These are phyloP conservation scores for Beauveria rudraprayagi DNA, from an alignment of 2,329 filamentous ascomycete species.

Conservation along the genomic window DNA sequence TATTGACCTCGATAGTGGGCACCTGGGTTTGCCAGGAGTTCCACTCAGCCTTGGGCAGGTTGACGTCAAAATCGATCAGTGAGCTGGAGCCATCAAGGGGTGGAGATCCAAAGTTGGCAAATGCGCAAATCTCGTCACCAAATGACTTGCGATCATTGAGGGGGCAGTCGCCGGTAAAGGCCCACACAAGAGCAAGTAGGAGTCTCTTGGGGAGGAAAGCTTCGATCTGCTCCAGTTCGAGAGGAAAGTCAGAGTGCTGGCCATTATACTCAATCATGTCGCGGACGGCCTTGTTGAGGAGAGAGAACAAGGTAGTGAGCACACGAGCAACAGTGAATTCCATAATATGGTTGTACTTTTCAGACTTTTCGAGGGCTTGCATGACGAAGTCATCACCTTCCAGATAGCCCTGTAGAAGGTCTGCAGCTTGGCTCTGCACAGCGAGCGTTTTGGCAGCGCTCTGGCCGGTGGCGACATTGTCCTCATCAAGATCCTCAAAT, in stretches of 20 bases:
- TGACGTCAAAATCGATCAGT: slow-evolving; percentile 92
- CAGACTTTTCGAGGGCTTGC: slow-evolving; percentile 67
- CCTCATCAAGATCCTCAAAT: slow-evolving; percentile 94
- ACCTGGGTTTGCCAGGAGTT: slow-evolving; percentile 90
- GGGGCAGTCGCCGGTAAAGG: slow-evolving; percentile 89
- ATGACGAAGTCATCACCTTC: slow-evolving; percentile 73
- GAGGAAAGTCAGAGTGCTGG: slow-evolving; percentile 86
- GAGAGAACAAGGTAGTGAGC: slow-evolving; percentile 85
- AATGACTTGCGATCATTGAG: slow-evolving; percentile 80
- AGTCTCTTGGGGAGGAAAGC: slow-evolving; percentile 89
- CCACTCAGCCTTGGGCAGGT: slow-evolving; percentile 83
- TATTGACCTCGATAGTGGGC: slow-evolving; percentile 91
- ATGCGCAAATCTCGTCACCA: slow-evolving; percentile 72
- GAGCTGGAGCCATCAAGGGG: slow-evolving; percentile 69
- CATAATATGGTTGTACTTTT: slow-evolving; percentile 91
- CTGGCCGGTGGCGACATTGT: slow-evolving; percentile 68
- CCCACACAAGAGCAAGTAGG: slow-evolving; percentile 87
- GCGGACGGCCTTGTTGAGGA: slow-evolving; percentile 88
- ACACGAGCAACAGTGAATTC: slow-evolving; percentile 89
- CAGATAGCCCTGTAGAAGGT: slow-evolving; percentile 67
- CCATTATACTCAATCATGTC: slow-evolving; percentile 93
- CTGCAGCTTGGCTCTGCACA: slow-evolving; percentile 71
- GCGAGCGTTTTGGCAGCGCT: slow-evolving; percentile 70
- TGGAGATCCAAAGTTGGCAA: slow-evolving; percentile 82
- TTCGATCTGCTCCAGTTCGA: slow-evolving; percentile 85